Evolutionary conservation across 352 stramenopile species (phyloP).

Genomic region (Pythium biforme): DNA sequence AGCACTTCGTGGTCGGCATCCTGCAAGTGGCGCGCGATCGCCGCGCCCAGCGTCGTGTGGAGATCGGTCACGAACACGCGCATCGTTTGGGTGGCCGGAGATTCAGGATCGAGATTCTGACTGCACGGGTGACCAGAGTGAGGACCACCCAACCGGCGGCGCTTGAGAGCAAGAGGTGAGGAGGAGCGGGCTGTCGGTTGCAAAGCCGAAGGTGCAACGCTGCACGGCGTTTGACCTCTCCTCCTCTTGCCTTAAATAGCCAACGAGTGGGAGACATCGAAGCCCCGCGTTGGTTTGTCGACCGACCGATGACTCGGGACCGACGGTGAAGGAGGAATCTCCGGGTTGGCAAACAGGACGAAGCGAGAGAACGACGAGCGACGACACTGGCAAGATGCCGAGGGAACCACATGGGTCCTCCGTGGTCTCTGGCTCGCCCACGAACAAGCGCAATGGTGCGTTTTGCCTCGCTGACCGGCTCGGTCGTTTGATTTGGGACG

Average conservation of each 20-base stretch:
- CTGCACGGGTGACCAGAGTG: neutral
- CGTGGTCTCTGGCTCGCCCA: conserved; percentile 29
- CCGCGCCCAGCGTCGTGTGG: conserved; percentile 49
- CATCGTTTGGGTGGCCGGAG: conserved; percentile 28
- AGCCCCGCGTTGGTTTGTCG: no score
- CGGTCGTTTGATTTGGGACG: neutral
- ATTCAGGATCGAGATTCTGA: no score
- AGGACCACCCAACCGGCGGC: neutral
- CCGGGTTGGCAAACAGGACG: neutral
- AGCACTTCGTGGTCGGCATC: conserved; percentile 69
- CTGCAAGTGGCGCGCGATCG: conserved; percentile 55
- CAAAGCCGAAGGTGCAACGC: no score
- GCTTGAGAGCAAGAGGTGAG: no score
- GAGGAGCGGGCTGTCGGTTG: no score
- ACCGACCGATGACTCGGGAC: neutral
- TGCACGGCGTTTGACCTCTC: no score
- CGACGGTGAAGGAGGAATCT: neutral
- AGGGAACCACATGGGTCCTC: conserved; percentile 33
- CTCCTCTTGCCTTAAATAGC: no score
- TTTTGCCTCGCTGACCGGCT: neutral
- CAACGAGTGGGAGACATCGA: no score
- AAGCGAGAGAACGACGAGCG: neutral
- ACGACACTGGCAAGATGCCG: conserved; percentile 22
- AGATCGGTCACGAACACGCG: conserved; percentile 78
- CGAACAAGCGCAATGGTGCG: conserved; percentile 56